Conservation (phyloP, 148 eudicot genomes). For the Pharnaceum exiguum region DNA sequence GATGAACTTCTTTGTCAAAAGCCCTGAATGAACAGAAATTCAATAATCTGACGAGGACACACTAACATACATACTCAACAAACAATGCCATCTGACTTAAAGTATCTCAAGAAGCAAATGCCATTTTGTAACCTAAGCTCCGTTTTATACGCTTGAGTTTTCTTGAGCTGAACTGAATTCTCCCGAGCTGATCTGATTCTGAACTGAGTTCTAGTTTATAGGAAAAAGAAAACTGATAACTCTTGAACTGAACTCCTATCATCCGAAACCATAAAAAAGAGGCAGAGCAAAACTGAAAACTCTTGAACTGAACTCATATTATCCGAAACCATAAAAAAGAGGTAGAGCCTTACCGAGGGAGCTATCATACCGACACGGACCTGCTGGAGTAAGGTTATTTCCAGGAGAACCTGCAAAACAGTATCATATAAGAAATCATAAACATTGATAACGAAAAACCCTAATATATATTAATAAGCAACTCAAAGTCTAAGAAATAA, state of each 20-base stretch:
- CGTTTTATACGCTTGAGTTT: no score
- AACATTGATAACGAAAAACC: not conserved
- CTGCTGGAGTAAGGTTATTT: constrained; percentile 67
- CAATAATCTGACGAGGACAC: no score
- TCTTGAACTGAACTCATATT: no score
- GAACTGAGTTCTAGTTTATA: no score
- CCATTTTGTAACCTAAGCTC: not conserved
- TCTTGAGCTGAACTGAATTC: no score
- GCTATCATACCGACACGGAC: constrained; percentile 94
- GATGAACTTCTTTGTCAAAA: constrained; percentile 84
- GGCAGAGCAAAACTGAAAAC: no score
- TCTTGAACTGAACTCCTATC: no score
- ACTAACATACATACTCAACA: no score
- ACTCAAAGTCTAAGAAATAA: not conserved
- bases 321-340: no score
- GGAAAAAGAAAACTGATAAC: no score
- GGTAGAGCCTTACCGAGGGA: constrained; percentile 61
- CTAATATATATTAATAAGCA: not conserved
- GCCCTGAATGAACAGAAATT: constrained; percentile 43
- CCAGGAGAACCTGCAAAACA: constrained; percentile 82
- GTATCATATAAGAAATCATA: not conserved
- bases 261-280: no score
- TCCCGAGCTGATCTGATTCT: no score
- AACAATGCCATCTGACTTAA: constrained; percentile 1
- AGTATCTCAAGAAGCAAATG: not conserved